A percentile compares a stretch with the other conserved stretches of the same genome.
Evolutionary conservation across 2,329 filamentous ascomycete species (phyloP).

Genomic region (Corniculantispora saksenae): DNA sequence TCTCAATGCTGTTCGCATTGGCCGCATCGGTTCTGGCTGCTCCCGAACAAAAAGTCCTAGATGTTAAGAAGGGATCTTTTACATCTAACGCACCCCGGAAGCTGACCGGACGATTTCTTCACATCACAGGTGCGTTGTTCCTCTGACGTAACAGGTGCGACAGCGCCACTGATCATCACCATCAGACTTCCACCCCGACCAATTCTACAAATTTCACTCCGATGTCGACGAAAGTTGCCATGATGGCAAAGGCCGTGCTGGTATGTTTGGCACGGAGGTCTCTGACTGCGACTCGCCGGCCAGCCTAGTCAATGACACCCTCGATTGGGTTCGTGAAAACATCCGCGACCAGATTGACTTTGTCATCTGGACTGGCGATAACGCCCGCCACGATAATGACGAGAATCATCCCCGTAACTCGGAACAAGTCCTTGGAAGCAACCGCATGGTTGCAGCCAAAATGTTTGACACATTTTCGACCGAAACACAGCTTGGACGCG

Average conservation of each 20-base stretch:
- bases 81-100: constrained; percentile 31
- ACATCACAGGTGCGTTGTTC: constrained; percentile 80
- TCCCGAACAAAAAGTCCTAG: not conserved
- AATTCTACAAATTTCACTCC: constrained; percentile 78
- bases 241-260: constrained; percentile 72
- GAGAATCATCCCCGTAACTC: constrained; percentile 74
- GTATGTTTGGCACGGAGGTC: constrained; percentile 80
- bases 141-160: not conserved
- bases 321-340: constrained; percentile 82
- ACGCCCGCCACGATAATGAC: constrained; percentile 85
- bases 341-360: constrained; percentile 82
- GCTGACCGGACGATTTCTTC: constrained; percentile 76
- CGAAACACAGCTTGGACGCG: constrained; percentile 34
- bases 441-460: constrained; percentile 72
- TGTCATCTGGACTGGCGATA: constrained; percentile 90
- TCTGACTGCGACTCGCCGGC: constrained; percentile 86
- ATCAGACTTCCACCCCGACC: constrained; percentile 88
- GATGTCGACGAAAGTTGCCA: constrained; percentile 79
- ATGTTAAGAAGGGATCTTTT: not conserved
- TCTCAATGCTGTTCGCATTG: constrained; percentile 14
- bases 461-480: constrained; percentile 73
- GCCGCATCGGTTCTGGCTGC: not conserved
- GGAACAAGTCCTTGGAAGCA: constrained; percentile 75
- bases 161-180: not conserved
- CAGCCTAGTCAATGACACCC: constrained; percentile 81